Conservation (phyloP, 805 yeast genomes). For the Teunomyces gatunensis region DNA sequence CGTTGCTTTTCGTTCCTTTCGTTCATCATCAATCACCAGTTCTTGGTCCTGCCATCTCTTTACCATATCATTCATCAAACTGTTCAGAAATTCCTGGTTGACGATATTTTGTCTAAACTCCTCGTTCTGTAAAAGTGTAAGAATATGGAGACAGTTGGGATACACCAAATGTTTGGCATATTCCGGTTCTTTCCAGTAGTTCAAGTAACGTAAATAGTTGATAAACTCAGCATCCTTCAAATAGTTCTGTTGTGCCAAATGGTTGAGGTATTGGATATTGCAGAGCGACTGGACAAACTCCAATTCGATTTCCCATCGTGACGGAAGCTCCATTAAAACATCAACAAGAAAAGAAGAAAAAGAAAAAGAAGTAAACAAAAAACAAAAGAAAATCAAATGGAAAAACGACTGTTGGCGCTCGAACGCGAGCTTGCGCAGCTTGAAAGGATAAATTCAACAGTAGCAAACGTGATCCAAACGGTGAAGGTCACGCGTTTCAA, state of each 20-base stretch:
- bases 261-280: constrained; percentile 83
- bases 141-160: constrained; percentile 84
- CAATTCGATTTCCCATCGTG: constrained; percentile 84
- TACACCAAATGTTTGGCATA: constrained; percentile 71
- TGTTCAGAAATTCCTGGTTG: constrained; percentile 55
- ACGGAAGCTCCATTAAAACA: constrained; percentile 42
- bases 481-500: constrained; percentile 24
- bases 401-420: constrained; percentile 12
- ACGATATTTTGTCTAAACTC: constrained; percentile 55
- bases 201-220: constrained; percentile 73
- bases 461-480: constrained; percentile 29
- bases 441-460: constrained; percentile 28
- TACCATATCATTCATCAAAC: constrained; percentile 73
- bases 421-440: constrained; percentile 32
- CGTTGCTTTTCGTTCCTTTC: no score
- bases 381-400: neutral
- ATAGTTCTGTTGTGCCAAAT: constrained; percentile 79
- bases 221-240: constrained; percentile 70
- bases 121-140: constrained; percentile 57
- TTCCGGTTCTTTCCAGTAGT: constrained; percentile 79
- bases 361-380: neutral
- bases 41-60: constrained; percentile 55
- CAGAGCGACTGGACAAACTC: constrained; percentile 93
- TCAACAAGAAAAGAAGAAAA: neutral
- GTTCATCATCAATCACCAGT: neutral